These are phyloP conservation scores for Wickerhamiella lipophila DNA, from an alignment of 805 yeast species.

Conservation along the genomic window DNA sequence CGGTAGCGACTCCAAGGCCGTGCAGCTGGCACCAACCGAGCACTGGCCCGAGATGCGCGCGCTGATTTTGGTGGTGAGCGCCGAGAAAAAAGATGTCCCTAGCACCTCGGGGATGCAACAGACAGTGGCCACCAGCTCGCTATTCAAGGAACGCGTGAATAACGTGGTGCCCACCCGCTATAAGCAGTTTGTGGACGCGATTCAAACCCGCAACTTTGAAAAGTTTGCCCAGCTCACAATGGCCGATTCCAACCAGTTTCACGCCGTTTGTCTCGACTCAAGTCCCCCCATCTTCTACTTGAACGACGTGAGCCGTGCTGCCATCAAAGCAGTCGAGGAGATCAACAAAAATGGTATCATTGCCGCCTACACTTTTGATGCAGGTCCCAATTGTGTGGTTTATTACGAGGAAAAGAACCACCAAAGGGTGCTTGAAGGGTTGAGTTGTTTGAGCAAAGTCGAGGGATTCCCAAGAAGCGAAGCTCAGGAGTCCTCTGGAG, in stretches of 20 bases:
- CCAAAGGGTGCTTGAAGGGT: conserved; percentile 53
- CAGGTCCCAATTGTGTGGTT: conserved; percentile 97
- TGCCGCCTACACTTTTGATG: conserved; percentile 97
- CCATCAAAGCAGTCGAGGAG: conserved; percentile 64
- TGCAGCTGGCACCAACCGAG: conserved; percentile 66
- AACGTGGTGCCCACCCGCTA: conserved; percentile 82
- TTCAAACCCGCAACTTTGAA: conserved; percentile 58
- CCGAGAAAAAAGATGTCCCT: conserved; percentile 86
- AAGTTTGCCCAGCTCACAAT: conserved; percentile 82
- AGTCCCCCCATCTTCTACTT: conserved; percentile 90
- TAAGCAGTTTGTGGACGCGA: conserved; percentile 67
- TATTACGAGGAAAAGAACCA: conserved; percentile 76
- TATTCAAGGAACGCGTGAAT: conserved; percentile 66
- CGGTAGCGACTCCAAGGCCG: conserved; percentile 92
- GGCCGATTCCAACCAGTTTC: conserved; percentile 95
- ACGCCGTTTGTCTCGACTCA: conserved; percentile 93
- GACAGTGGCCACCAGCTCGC: conserved; percentile 78
- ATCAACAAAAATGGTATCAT: conserved; percentile 57
- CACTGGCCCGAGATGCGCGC: conserved; percentile 95
- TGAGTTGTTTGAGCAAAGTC: conserved; percentile 62
- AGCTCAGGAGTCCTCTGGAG: conserved; percentile 25
- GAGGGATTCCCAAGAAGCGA: conserved; percentile 29
- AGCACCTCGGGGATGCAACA: conserved; percentile 94
- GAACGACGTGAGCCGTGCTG: conserved; percentile 77
- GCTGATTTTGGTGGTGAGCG: conserved; percentile 82